These are phyloP conservation scores for Silene conica DNA, from an alignment of 148 eudicot genomes.

Conservation along the genomic window DNA sequence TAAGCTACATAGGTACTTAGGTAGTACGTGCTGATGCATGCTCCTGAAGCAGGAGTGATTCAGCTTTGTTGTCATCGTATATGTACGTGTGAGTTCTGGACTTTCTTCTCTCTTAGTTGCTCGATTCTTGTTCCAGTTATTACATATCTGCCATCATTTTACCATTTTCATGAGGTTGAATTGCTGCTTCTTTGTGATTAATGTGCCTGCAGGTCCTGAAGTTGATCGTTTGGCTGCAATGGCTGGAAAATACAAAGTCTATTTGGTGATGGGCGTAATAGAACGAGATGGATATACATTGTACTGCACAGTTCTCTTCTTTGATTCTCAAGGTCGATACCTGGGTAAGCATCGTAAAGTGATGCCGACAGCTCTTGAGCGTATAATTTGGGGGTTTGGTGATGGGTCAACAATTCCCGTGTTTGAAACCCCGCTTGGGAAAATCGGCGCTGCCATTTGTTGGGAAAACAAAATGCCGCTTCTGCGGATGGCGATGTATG, in stretches of 20 bases:
- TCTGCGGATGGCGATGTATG: constrained; percentile 91
- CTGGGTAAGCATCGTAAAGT: constrained; percentile 99
- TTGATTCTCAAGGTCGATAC: constrained; percentile 77
- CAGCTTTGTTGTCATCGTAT: background rate
- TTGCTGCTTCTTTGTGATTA: background rate
- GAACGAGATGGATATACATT: constrained; percentile 94
- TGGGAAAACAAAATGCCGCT: constrained; percentile 99
- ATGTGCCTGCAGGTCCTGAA: constrained; percentile 47
- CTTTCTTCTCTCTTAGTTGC: background rate
- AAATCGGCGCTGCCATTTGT: constrained; percentile 88
- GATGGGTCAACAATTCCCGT: constrained; percentile 94
- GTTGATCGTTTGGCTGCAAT: constrained; percentile 83
- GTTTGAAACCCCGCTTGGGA: constrained; percentile 81
- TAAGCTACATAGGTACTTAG: too few relatives aligned
- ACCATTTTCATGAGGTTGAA: background rate
- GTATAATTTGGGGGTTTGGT: constrained; percentile 92
- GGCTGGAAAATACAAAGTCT: constrained; percentile 86
- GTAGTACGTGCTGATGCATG: too few relatives aligned
- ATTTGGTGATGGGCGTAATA: constrained; percentile 82
- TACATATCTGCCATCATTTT: background rate
- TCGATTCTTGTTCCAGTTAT: background rate
- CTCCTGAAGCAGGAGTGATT: too few relatives aligned
- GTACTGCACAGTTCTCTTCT: constrained; percentile 77
- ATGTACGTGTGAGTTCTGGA: too few relatives aligned
- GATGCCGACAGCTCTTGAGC: constrained; percentile 92